A percentile compares a stretch with the other conserved stretches of the same genome.
Conservation (phyloP, 2,329 filamentous ascomycete genomes). For the Huntiella bhutanensis region DNA sequence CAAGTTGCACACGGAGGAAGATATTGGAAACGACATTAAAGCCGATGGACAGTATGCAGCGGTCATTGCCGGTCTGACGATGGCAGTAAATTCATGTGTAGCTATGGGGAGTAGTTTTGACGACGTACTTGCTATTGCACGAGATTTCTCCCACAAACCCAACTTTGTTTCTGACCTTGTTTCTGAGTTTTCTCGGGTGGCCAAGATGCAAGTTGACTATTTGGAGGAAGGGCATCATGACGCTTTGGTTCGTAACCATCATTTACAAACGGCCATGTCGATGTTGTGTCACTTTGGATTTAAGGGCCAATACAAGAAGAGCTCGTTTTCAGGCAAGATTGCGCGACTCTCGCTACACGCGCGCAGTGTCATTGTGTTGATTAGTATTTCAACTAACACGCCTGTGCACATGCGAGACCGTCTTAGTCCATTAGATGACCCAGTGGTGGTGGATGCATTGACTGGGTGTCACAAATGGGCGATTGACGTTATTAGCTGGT, state of each 20-base stretch:
- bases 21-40: conserved; percentile 21
- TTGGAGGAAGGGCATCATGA: conserved; percentile 56
- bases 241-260: conserved; percentile 50
- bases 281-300: conserved; percentile 65
- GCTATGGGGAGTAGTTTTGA: conserved; percentile 37
- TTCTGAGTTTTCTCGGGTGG: conserved; percentile 45
- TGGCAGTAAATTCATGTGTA: conserved; percentile 28
- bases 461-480: conserved; percentile 64
- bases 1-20: conserved; percentile 30
- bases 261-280: conserved; percentile 58
- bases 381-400: conserved; percentile 42
- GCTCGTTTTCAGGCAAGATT: conserved; percentile 52
- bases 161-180: conserved; percentile 42
- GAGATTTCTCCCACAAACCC: conserved; percentile 25
- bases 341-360: conserved; percentile 58
- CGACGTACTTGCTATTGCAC: conserved; percentile 52
- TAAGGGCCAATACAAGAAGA: conserved; percentile 38
- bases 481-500: conserved; percentile 47
- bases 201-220: conserved; percentile 64
- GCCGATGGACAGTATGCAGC: conserved; percentile 27
- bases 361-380: conserved; percentile 48
- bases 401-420: conserved; percentile 35
- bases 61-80: conserved; percentile 41
- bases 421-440: conserved; percentile 43
- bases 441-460: conserved; percentile 52